Percentiles rank a stretch among this genome's conserved stretches.
These are phyloP conservation scores for Mycena haematopus DNA, from an alignment of 768 basidiomycete species.

Conservation along the genomic window DNA sequence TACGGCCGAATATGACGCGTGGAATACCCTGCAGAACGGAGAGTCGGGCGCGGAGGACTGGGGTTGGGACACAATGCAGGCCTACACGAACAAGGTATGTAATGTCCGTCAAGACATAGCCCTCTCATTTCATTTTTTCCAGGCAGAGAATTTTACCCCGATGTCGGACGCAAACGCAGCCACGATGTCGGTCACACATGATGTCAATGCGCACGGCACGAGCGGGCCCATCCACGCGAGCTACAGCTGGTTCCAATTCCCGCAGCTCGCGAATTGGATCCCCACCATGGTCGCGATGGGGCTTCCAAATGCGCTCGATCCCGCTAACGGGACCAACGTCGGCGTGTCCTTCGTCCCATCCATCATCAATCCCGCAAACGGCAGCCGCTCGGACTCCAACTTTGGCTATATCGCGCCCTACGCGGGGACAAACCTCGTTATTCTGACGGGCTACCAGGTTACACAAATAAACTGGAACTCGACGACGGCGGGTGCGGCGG, in stretches of 20 bases:
- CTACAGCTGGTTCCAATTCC: constrained; percentile 27
- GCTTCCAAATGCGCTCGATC: constrained; percentile 21
- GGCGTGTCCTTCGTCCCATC: constrained; percentile 29
- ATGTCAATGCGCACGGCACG: constrained; percentile 24
- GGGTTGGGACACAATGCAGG: constrained; percentile 40
- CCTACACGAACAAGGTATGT: constrained; percentile 37
- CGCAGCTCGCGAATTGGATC: constrained; percentile 27
- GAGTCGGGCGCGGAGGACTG: constrained; percentile 32
- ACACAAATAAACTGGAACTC: constrained; percentile 29
- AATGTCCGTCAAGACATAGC: background rate
- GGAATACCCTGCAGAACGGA: constrained; percentile 32
- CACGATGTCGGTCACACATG: constrained; percentile 22
- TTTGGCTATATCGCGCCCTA: constrained; percentile 30
- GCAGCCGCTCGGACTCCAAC: constrained; percentile 30
- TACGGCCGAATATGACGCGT: constrained; percentile 36
- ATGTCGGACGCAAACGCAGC: constrained; percentile 26
- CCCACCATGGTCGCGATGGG: constrained; percentile 29
- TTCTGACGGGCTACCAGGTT: constrained; percentile 29
- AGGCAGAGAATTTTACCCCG: constrained; percentile 28
- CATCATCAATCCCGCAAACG: constrained; percentile 29
- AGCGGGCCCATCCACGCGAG: constrained; percentile 28
- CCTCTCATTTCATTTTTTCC: background rate
- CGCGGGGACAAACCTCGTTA: constrained; percentile 25
- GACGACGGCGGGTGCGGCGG: constrained; percentile 22
- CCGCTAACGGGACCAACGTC: constrained; percentile 26